Evolutionary conservation across 2,329 filamentous ascomycete species (phyloP), one percentile per base, ranked within the genome.

Genomic region (Microascus cirrosus): DNA sequence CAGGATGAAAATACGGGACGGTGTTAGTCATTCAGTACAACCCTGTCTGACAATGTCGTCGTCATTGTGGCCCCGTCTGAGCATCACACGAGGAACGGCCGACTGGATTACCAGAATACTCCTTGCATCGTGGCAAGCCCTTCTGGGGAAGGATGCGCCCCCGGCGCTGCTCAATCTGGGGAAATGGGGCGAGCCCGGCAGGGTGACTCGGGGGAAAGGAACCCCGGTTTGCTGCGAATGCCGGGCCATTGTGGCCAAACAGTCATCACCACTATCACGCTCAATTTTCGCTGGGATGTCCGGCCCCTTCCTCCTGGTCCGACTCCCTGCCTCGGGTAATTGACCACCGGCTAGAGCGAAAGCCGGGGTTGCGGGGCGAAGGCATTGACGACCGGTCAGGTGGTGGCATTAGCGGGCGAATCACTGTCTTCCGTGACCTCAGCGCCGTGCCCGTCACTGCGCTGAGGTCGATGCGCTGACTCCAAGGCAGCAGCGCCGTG

Each of bases 321-420:
- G 39, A 45, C 39, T 15, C 15, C 15, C 39, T 32, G 8, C 39
- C 39, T n/a, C 39, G 15, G 6, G 39, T 7, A 3, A 45, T 39
- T 39, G 36, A 39, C 12, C 8, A 45, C 39, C 39, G 39, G 28
- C 28, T 8, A 32, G 28, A 8, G 28, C 28, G 28, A 32, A 8
- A 32, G 28, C 39, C 15, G 39, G 39, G 39, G n/a, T 45, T 45
- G 39, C 39, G 45, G 45, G 45, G 45, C 39, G 25, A 51, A 50
- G 20, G 55, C 55, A 57, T 57, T 36, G 32, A 36, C 45, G 55
- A 35, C 7, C 34, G 55, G 55, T 57, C 55, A 57, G 55, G 48
- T 52, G 55, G 36, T 57, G 32, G 18, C 25, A 13, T 34, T n/a
- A 34, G 42, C 36, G 36, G 32, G 42, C 54, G 54, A 56, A 56